These are phyloP conservation scores for Epithemia pelagica DNA, from an alignment of 108 stramenopile species.

Conservation along the genomic window DNA sequence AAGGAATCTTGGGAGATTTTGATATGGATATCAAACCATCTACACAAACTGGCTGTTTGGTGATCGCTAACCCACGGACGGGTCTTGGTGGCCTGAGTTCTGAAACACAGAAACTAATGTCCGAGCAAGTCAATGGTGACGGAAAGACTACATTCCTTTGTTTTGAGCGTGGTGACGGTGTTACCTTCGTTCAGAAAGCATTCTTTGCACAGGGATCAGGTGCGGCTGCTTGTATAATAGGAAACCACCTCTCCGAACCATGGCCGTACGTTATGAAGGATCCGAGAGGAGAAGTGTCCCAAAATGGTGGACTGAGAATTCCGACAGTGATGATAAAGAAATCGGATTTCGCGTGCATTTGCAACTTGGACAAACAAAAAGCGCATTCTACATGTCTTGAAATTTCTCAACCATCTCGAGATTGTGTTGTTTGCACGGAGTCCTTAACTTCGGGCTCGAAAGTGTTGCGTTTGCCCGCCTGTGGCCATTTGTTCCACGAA, in stretches of 20 bases:
- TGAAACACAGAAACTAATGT: conserved; percentile 4
- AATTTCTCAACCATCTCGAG: conserved; percentile 13
- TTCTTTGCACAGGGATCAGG: conserved; percentile 61
- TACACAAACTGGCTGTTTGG: conserved; percentile 9
- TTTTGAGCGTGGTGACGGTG: conserved; percentile 67
- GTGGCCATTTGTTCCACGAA: conserved; percentile 82
- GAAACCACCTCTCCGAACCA: conserved; percentile 34
- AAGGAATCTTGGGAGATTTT: conserved; percentile 32
- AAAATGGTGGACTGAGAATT: conserved; percentile 16
- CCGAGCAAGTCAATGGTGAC: neutral
- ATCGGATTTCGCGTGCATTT: conserved; percentile 22
- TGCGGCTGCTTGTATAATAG: conserved; percentile 64
- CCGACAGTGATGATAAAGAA: conserved; percentile 75
- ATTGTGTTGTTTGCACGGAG: conserved; percentile 73
- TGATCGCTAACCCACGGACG: conserved; percentile 28
- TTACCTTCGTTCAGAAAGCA: conserved; percentile 74
- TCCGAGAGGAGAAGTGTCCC: conserved; percentile 37
- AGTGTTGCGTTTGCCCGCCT: conserved; percentile 59
- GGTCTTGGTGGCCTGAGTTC: conserved; percentile 31
- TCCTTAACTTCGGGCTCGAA: conserved; percentile 34
- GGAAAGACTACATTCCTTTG: neutral
- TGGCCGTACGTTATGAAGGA: conserved; percentile 89
- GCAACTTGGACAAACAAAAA: neutral
- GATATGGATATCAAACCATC: conserved; percentile 5
- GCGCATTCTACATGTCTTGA: neutral